phyloP scores from a whole-genome alignment of 495 filamentous ascomycete species.

The Lichenothelia convexa region DNA sequence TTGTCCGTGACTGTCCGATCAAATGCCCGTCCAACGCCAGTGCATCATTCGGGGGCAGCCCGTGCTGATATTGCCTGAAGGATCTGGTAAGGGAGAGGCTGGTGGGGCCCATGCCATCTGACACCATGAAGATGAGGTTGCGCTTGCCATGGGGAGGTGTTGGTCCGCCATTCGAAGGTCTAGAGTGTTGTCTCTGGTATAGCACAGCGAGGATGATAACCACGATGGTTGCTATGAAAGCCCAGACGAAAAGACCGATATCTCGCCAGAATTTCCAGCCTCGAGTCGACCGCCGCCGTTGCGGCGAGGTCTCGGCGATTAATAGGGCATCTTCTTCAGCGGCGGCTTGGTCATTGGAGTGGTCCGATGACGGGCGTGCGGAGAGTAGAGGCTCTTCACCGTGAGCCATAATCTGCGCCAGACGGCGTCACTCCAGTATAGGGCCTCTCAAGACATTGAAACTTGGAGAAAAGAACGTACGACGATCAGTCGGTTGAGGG shows the following conservation, averaged over 20 bases:
- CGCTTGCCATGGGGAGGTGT: constrained; percentile 50
- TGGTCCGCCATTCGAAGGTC: constrained; percentile 13
- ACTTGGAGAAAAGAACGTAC: too few relatives aligned
- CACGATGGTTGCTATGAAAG: constrained; percentile 62
- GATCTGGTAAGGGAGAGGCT: constrained; percentile 68
- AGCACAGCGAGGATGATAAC: constrained; percentile 60
- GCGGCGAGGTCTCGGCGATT: constrained; percentile 33
- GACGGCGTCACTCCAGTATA: too few relatives aligned
- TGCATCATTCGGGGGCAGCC: constrained; percentile 47
- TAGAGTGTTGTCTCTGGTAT: constrained; percentile 43
- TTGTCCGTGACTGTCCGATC: constrained; percentile 74
- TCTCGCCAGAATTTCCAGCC: constrained; percentile 44
- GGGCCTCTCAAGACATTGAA: too few relatives aligned
- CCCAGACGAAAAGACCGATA: constrained; percentile 68
- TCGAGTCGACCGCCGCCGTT: constrained; percentile 15
- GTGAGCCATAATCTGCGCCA: constrained; percentile 13
- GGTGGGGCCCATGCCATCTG: constrained; percentile 92
- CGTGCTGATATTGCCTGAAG: constrained; percentile 55
- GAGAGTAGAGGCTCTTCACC: constrained; percentile 25
- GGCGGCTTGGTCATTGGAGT: constrained; percentile 17
- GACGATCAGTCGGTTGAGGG: too few relatives aligned
- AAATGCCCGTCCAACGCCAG: constrained; percentile 69
- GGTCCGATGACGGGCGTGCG: constrained; percentile 21
- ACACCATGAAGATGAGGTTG: constrained; percentile 97
- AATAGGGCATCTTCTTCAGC: constrained; percentile 48